Base-by-base conservation (phyloP, 2,329 filamentous ascomycete species). In the Microsporum ferrugineum region DNA sequence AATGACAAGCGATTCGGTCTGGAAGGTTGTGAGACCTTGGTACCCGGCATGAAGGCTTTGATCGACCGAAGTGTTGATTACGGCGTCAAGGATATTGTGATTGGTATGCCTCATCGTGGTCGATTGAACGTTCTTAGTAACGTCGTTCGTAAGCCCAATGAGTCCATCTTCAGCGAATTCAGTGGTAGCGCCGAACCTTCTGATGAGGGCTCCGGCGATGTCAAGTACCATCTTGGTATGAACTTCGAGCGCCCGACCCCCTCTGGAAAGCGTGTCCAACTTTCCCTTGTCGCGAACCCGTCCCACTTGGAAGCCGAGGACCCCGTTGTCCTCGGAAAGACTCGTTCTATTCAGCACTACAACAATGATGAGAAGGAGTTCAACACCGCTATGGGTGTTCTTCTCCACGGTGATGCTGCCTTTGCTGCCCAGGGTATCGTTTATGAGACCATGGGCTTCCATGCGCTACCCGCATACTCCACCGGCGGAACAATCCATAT, bases 151-250 rank as follows among this genome's bases (percentile, higher is more conserved):
- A 99, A 99, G 80, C 92, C 94, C 70, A 99, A 99, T 77, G 94
- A 97, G 80, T 97, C 94, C 66, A 99, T 99, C 77, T 99, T 99
- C 81, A 95, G 89, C 74, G 94, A 99, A 76, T 99, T 99, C 71
- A 88, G 89, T 65, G 94, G 94, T 69, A 89, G 88, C 55, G 80
- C 88, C 27, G 90, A 89, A 72, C 89, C 89, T 60, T 88, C 89
- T 68, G 94, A 97, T 68, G 92, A 99, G 78, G 94, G 94, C 63
- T 97, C 94, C 62, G 94, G 94, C 70, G 94, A 99, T 75, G 94
- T 99, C 77, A 99, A 99, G 79, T 99, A 99, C 80, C 94, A 99
- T 80, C 81, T 99, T 71, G 94, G 94, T 73, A 99, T 99, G 94
- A 99, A 99, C 82, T 99, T 99, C 68, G 94, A 99, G 80, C 90